A percentile compares a stretch with the other conserved stretches of the same genome.
phyloP scores from a whole-genome alignment of 1,284 basidiomycete species.

The Cutaneotrichosporon mucoides region DNA sequence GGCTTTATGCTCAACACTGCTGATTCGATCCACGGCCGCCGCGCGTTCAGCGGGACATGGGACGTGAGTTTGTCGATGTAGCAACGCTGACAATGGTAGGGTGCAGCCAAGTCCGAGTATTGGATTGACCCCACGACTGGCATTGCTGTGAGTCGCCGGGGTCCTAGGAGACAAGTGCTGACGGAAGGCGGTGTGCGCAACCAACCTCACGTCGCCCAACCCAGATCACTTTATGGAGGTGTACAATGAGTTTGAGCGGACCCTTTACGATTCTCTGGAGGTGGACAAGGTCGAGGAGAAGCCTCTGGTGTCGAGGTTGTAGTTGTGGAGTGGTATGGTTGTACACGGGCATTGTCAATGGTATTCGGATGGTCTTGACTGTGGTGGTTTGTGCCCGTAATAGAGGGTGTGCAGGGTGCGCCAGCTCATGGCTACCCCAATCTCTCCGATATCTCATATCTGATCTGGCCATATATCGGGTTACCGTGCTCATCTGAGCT shows the following conservation, averaged over 20 bases:
- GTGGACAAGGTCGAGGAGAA: not conserved
- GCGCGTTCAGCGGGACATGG: slow-evolving; percentile 23
- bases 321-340: not conserved
- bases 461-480: no score
- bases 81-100: slow-evolving; percentile 11
- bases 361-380: no score
- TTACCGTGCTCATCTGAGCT: no score
- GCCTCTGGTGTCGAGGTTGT: not conserved
- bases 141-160: slow-evolving; percentile 17
- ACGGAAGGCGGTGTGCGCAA: slow-evolving; percentile 15
- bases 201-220: slow-evolving; percentile 21
- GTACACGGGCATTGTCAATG: no score
- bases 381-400: no score
- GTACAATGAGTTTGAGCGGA: slow-evolving; percentile 33
- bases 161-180: not conserved
- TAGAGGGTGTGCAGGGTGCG: no score
- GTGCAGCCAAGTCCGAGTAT: slow-evolving; percentile 25
- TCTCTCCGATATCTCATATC: no score
- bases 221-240: slow-evolving; percentile 26
- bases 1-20: slow-evolving; percentile 13
- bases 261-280: slow-evolving; percentile 31
- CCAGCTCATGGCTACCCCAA: no score
- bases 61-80: slow-evolving; percentile 9
- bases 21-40: slow-evolving; percentile 18
- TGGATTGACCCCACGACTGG: slow-evolving; percentile 26